These are phyloP conservation scores for Coix lacrymajobi DNA, from an alignment of 176 grass and related monocot genomes.

Conservation along the genomic window DNA sequence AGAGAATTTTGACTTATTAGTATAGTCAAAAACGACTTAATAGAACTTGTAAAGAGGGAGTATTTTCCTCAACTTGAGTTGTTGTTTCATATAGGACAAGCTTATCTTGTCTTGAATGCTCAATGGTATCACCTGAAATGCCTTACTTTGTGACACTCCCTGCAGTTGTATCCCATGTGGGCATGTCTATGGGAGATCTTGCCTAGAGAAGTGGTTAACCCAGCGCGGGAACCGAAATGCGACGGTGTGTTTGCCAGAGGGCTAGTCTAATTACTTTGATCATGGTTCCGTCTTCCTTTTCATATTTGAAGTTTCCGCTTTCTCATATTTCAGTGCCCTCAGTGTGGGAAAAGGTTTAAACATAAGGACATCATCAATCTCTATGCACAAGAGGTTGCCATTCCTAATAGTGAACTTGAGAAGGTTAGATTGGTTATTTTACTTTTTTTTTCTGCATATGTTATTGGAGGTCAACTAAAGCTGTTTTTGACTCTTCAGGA, in stretches of 20 bases:
- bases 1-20: neutral
- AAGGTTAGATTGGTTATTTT: constrained; percentile 47
- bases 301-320: neutral
- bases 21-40: neutral
- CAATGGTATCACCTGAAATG: neutral
- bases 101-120: neutral
- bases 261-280: neutral
- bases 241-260: constrained; percentile 27
- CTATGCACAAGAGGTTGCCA: constrained; percentile 60
- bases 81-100: neutral
- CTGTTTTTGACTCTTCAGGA: constrained; percentile 50
- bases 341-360: constrained; percentile 63
- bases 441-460: neutral
- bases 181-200: constrained; percentile 90
- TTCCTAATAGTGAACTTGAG: constrained; percentile 67
- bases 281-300: neutral
- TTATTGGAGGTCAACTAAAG: neutral
- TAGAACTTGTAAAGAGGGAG: neutral
- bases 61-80: neutral
- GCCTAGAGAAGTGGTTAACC: constrained; percentile 64
- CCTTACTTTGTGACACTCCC: neutral
- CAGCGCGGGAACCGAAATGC: constrained; percentile 35
- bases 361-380: constrained; percentile 80
- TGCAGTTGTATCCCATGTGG: constrained; percentile 86
- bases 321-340: constrained; percentile 60